Evolutionary conservation across 306 rosid species (phyloP).

Genomic region (Prinsepia uniflora): DNA sequence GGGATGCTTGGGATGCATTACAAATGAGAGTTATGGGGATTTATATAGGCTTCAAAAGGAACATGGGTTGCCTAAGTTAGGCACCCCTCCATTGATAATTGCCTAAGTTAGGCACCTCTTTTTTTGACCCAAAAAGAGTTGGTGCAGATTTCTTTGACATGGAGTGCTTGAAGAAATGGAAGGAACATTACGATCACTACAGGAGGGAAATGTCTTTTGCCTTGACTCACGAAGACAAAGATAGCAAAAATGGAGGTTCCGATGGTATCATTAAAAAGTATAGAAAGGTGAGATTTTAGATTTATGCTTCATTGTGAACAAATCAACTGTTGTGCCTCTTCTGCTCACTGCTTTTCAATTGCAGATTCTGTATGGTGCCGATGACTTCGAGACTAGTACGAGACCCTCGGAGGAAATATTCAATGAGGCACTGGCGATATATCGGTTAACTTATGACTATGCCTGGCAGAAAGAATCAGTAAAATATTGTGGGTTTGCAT

Average conservation of each 20-base stretch:
- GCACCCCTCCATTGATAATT: no score
- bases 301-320: no score
- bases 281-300: constrained; percentile 34
- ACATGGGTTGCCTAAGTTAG: no score
- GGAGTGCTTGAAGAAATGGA: constrained; percentile 38
- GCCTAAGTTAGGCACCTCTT: no score
- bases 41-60: no score
- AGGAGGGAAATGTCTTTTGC: constrained; percentile 39
- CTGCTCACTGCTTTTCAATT: constrained; percentile 14
- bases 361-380: constrained; percentile 50
- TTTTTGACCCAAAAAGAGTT: no score
- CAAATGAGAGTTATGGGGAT: no score
- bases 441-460: constrained; percentile 43
- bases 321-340: neutral
- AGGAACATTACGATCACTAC: constrained; percentile 19
- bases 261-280: constrained; percentile 35
- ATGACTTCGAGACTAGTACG: constrained; percentile 34
- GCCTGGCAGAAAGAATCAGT: constrained; percentile 14
- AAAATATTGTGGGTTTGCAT: constrained; percentile 37
- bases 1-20: no score
- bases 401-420: constrained; percentile 39
- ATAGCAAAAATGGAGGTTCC: constrained; percentile 31
- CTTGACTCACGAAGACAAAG: neutral
- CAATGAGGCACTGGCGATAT: constrained; percentile 59
- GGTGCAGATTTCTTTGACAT: no score